Percentiles rank a stretch among this genome's conserved stretches.
Evolutionary conservation across 176 grass and related monocot species (phyloP).

Genomic region (Themeda triandra): DNA sequence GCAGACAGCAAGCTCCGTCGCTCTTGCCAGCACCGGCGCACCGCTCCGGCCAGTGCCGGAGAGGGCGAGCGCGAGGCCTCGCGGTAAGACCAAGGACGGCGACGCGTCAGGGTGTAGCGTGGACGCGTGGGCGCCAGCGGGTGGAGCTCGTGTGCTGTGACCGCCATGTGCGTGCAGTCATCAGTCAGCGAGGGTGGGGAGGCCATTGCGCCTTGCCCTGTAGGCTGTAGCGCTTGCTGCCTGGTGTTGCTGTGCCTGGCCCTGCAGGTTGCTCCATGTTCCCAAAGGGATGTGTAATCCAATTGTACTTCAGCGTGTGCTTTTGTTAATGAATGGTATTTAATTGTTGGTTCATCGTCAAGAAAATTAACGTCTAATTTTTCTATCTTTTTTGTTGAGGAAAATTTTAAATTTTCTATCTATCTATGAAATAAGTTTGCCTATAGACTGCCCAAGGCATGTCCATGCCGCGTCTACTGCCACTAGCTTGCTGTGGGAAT

Average conservation of each 20-base stretch:
- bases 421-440: no score
- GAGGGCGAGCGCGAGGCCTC: slow-evolving; percentile 14
- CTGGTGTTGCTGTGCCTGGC: neutral
- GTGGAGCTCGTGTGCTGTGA: slow-evolving; percentile 47
- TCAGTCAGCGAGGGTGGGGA: neutral
- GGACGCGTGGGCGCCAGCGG: slow-evolving; percentile 54
- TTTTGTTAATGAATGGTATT: neutral
- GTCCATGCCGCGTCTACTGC: no score
- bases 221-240: no score
- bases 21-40: neutral
- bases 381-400: no score
- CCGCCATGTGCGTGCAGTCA: neutral
- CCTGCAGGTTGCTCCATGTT: neutral
- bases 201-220: neutral
- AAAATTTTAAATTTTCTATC: no score
- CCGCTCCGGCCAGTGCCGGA: slow-evolving; percentile 27
- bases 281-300: neutral
- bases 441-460: no score
- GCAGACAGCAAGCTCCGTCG: slow-evolving; percentile 29
- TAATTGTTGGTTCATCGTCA: no score
- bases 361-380: no score
- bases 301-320: neutral
- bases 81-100: neutral
- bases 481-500: no score
- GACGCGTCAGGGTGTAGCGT: slow-evolving; percentile 48